These are phyloP conservation scores for Conringia planisiliqua DNA, from an alignment of 345 rosid genomes.

Conservation along the genomic window DNA sequence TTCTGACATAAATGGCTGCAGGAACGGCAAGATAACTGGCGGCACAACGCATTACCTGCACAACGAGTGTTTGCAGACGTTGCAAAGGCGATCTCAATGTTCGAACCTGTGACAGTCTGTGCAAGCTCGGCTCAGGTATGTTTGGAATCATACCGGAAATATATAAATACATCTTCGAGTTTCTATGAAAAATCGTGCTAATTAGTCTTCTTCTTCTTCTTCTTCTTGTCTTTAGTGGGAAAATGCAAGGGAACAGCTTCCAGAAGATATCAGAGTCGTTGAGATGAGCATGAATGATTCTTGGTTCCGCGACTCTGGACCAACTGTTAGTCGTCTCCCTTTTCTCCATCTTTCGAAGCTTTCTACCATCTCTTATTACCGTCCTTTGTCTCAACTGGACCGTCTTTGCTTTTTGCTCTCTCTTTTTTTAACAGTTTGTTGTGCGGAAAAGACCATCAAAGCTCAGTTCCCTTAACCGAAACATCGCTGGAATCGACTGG, in stretches of 20 bases:
- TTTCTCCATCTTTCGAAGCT: neutral
- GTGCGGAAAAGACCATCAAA: slow-evolving; percentile 35
- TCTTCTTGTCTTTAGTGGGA: slow-evolving; percentile 51
- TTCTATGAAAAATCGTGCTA: neutral
- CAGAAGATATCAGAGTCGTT: slow-evolving; percentile 66
- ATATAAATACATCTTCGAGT: neutral
- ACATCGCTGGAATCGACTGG: slow-evolving; percentile 89
- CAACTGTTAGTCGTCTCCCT: slow-evolving; percentile 59
- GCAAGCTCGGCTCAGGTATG: slow-evolving; percentile 82
- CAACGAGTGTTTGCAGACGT: slow-evolving; percentile 58
- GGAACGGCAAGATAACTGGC: slow-evolving; percentile 97
- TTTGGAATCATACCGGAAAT: neutral
- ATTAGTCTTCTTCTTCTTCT: neutral
- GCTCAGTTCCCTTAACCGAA: slow-evolving; percentile 31
- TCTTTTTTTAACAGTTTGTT: slow-evolving; percentile 51
- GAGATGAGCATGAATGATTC: slow-evolving; percentile 96
- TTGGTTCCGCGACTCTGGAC: slow-evolving; percentile 96
- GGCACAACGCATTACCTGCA: slow-evolving; percentile 58
- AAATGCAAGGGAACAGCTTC: slow-evolving; percentile 72
- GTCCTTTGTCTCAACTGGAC: neutral
- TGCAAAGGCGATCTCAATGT: slow-evolving; percentile 74
- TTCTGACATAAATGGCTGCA: slow-evolving; percentile 21
- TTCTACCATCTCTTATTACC: neutral
- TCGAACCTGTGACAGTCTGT: slow-evolving; percentile 85
- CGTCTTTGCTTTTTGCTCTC: neutral